A percentile compares a stretch with the other conserved stretches of the same genome.
Conservation (phyloP, 257 asterid species). For the Plantago ovata region DNA sequence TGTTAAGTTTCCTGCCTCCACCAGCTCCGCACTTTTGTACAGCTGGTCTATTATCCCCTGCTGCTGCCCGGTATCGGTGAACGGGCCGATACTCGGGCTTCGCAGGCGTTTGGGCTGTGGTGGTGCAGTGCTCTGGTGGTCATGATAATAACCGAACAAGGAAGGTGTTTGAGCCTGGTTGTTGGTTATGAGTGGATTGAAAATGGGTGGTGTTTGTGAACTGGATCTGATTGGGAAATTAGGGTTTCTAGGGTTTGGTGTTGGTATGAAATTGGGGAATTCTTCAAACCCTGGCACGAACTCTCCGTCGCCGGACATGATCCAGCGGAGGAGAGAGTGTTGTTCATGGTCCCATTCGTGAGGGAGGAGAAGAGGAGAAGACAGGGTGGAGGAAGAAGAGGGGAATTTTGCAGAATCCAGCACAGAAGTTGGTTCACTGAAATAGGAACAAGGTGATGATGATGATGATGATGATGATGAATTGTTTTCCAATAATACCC, state of each 20-base stretch:
- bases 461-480: constrained; percentile 23
- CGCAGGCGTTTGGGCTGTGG: constrained; percentile 62
- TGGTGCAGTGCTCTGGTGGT: constrained; percentile 39
- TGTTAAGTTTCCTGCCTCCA: constrained; percentile 72
- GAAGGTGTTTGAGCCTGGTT: constrained; percentile 58
- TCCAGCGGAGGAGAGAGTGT: neutral
- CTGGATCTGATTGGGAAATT: neutral
- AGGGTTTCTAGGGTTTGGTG: too few relatives aligned
- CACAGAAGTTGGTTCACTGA: constrained; percentile 75
- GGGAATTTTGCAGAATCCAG: constrained; percentile 75
- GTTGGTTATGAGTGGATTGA: constrained; percentile 57
- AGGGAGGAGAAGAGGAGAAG: constrained; percentile 74
- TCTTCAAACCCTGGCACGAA: too few relatives aligned
- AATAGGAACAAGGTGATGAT: constrained; percentile 21
- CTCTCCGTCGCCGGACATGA: too few relatives aligned
- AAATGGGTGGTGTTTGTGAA: constrained; percentile 26
- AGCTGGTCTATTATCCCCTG: constrained; percentile 75
- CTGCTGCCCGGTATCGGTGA: constrained; percentile 47
- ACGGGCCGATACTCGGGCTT: constrained; percentile 36
- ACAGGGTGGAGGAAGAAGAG: constrained; percentile 77
- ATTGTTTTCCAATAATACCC: constrained; percentile 44
- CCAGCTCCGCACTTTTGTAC: constrained; percentile 75
- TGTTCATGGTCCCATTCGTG: constrained; percentile 79
- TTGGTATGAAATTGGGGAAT: too few relatives aligned
- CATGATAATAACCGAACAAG: constrained; percentile 49